Percentiles rank a stretch among this genome's conserved stretches.
Evolutionary conservation across 106 monocot species (phyloP).

Genomic region (Platanthera zijinensis): DNA sequence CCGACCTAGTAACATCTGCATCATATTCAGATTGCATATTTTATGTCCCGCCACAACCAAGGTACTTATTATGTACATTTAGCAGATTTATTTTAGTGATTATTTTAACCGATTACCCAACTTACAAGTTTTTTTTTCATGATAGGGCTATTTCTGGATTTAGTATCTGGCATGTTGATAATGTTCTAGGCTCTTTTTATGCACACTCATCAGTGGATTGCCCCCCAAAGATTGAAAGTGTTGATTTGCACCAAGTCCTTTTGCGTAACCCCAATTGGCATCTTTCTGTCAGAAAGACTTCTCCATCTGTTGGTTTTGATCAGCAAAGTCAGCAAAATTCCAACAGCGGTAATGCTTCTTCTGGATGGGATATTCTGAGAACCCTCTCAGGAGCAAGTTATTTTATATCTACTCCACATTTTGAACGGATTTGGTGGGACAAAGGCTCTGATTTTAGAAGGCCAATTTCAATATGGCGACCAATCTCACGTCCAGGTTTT

Average conservation of each 20-base stretch:
- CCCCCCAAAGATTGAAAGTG: slow-evolving; percentile 32
- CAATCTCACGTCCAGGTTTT: slow-evolving; percentile 58
- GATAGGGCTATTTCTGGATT: slow-evolving; percentile 50
- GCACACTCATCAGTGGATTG: slow-evolving; percentile 49
- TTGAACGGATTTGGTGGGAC: slow-evolving; percentile 99
- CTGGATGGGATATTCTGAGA: slow-evolving; percentile 77
- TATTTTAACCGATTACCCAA: not conserved
- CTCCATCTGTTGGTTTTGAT: slow-evolving; percentile 14
- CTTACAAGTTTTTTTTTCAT: not conserved
- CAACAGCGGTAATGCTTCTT: slow-evolving; percentile 18
- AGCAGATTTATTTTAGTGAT: not conserved
- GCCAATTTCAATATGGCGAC: slow-evolving; percentile 86
- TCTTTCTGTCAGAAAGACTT: slow-evolving; percentile 16
- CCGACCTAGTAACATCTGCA: slow-evolving; percentile 80
- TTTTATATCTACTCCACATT: slow-evolving; percentile 78
- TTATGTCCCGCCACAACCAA: slow-evolving; percentile 37
- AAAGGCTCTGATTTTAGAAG: slow-evolving; percentile 63
- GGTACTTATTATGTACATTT: slow-evolving; percentile 22
- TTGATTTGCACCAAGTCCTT: slow-evolving; percentile 77
- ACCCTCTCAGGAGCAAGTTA: slow-evolving; percentile 56
- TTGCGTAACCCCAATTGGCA: slow-evolving; percentile 38
- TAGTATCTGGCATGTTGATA: slow-evolving; percentile 88
- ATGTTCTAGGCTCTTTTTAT: slow-evolving; percentile 70
- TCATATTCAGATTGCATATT: slow-evolving; percentile 69
- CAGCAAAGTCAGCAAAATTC: slow-evolving; percentile 13